Base-by-base conservation (phyloP, 208 protist species). In the Lotmaria passim region DNA sequence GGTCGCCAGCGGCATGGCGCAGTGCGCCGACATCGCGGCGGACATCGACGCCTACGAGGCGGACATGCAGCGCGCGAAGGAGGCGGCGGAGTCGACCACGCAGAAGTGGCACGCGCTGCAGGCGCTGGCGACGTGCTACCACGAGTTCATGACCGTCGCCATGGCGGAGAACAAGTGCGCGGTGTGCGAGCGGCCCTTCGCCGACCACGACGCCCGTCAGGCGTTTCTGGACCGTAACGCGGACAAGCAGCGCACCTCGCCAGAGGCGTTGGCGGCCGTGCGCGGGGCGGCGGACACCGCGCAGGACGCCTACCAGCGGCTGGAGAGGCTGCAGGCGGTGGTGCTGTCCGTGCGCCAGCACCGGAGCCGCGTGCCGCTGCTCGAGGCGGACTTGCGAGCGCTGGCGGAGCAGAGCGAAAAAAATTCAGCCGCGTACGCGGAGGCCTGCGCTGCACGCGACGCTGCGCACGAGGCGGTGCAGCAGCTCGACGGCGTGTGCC, bases 141-240 rank as follows among this genome's bases (percentile, higher is more conserved):
- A 74, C 28, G 78, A 90, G 11, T 94, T 88, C 58, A 59, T 82
- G 23, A 75, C 75, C 31, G 59, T 82, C 11, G 85, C 89, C 23
- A 68, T 70, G 58, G 55, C 33, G 44, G 56, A 70, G n/a, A 81
- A 74, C 31, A 74, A 44, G 48, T 94, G 89, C 47, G 78, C 80
- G 6, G 75, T 92, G 38, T 94, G 89, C 59, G 85, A 86, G 48
- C 83, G 86, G 0, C 31, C 44, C n/a, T 92, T 94, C 53, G 60
- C 38, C 21, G 68, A 64, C 58, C 30, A 62, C n/a, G 57, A 61
- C 19, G 73, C 39, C 6, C 33, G 59, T 0, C 50, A 78, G 23
- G 43, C 64, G 21, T 93, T 93, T 68, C 14, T 93, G 12, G 66
- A 71, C 19, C 23, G 48, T 36, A 82, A 83, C 34, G 72, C 76